These are phyloP conservation scores for Termitomyces sp. DNA, from an alignment of 768 basidiomycete species.

Conservation along the genomic window DNA sequence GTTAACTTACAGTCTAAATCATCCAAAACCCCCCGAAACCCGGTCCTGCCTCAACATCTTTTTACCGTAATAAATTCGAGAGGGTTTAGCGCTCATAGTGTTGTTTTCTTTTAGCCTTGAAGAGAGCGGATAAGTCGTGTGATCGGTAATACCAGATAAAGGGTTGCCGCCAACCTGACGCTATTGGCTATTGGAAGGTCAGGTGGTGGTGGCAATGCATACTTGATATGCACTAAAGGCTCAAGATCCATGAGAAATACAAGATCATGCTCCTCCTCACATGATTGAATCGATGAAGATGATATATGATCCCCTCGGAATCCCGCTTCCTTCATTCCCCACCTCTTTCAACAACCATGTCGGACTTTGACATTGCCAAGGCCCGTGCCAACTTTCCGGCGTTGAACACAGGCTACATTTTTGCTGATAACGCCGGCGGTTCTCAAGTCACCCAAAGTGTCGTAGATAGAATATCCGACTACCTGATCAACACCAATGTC, in stretches of 20 bases:
- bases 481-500: conserved; percentile 66
- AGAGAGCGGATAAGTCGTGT: neutral
- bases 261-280: neutral
- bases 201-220: neutral
- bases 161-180: neutral
- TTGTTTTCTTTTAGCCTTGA: no score
- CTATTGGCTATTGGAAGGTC: neutral
- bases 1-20: no score
- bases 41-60: no score
- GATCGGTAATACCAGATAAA: neutral
- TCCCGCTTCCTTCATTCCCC: neutral
- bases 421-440: conserved; percentile 75
- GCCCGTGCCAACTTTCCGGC: conserved; percentile 62
- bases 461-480: conserved; percentile 59
- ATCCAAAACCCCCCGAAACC: no score
- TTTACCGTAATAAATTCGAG: no score
- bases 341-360: conserved; percentile 7
- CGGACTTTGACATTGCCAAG: conserved; percentile 39
- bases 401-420: conserved; percentile 54
- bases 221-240: neutral
- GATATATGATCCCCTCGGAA: neutral
- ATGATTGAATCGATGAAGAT: neutral
- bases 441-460: conserved; percentile 55
- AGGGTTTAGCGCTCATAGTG: no score
- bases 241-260: neutral